These are phyloP conservation scores for Phytophthora citrophthora DNA, from an alignment of 352 stramenopile species.

Conservation along the genomic window DNA sequence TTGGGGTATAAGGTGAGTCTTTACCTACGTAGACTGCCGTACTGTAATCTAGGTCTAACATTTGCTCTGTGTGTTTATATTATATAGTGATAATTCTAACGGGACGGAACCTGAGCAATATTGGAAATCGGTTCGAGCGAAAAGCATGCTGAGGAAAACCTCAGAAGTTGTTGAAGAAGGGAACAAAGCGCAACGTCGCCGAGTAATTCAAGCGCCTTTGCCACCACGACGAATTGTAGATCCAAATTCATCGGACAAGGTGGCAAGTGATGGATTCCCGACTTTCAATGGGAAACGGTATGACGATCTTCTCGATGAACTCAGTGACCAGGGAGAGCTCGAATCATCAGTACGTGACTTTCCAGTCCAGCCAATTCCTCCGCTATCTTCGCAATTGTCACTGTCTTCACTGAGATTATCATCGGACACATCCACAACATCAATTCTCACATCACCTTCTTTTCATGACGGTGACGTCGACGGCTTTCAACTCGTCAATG, in stretches of 20 bases:
- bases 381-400: constrained; percentile 5
- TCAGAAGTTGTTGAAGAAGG: constrained; percentile 42
- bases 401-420: constrained; percentile 16
- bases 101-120: constrained; percentile 49
- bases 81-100: constrained; percentile 11
- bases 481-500: constrained; percentile 43
- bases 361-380: constrained; percentile 2
- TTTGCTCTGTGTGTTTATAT: background rate
- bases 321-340: constrained; percentile 16
- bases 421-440: constrained; percentile 8
- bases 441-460: constrained; percentile 27
- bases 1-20: constrained; percentile 20
- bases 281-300: constrained; percentile 40
- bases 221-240: constrained; percentile 13
- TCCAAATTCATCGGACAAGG: background rate
- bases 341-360: constrained; percentile 16
- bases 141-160: constrained; percentile 52
- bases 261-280: constrained; percentile 32
- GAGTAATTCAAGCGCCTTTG: constrained; percentile 41
- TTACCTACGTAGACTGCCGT: no score
- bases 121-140: constrained; percentile 49
- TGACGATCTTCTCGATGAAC: constrained; percentile 35
- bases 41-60: no score
- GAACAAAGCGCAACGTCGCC: constrained; percentile 35
- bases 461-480: constrained; percentile 35